A percentile compares a stretch with the other conserved stretches of the same genome.
phyloP scores from a whole-genome alignment of 345 rosid genomes.

The Camelina neglecta region DNA sequence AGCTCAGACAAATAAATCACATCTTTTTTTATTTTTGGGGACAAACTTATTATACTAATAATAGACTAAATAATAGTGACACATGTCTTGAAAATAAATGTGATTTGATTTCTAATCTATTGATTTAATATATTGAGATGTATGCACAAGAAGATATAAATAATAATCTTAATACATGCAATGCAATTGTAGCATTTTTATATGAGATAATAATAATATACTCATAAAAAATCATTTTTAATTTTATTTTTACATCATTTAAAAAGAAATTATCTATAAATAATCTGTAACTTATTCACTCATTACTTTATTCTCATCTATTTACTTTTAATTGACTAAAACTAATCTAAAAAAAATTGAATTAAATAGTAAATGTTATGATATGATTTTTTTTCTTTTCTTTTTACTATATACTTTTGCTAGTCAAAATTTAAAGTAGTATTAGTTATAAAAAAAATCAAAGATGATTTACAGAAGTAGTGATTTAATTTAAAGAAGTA shows the following conservation, averaged over 20 bases:
- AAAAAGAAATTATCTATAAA: background rate
- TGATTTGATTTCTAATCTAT: background rate
- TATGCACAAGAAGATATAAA: background rate
- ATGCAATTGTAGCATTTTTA: background rate
- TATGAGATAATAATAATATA: background rate
- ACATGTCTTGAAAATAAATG: background rate
- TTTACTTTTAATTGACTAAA: background rate
- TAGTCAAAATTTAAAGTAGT: too few species aligned
- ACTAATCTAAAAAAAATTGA: too few species aligned
- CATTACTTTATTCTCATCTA: background rate
- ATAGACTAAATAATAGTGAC: background rate
- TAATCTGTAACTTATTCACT: background rate
- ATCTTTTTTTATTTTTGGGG: too few species aligned
- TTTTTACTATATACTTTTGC: too few species aligned
- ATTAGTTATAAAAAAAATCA: too few species aligned
- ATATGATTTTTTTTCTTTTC: too few species aligned
- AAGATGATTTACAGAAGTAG: too few species aligned
- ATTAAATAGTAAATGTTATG: too few species aligned
- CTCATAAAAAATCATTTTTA: background rate
- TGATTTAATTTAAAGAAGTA: too few species aligned
- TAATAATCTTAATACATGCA: background rate
- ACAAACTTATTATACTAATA: too few species aligned
- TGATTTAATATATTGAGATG: background rate
- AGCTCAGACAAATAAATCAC: too few species aligned
- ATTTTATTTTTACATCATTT: background rate